Evolutionary conservation across 108 stramenopile species (phyloP), one percentile per base, ranked within the genome.

Genomic region (Cyclostephanos tholiformis): DNA sequence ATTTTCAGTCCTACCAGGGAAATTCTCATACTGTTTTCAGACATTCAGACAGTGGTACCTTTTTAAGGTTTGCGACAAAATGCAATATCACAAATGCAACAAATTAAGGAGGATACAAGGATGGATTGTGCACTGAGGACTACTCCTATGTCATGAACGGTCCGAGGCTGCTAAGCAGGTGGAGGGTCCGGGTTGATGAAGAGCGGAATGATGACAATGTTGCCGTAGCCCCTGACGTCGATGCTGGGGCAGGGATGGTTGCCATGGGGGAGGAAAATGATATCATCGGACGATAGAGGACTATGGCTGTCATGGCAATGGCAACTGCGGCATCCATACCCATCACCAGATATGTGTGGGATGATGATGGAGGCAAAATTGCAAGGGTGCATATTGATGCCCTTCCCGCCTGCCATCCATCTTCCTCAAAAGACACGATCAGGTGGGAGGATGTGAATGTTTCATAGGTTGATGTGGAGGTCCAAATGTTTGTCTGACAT

Each of bases 111-210:
- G 93, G 93, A 3, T 94, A 94, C 67, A 82, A 80, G 43, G 93
- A 94, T 82, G 93, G 93, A 36, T 68, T 94, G 25, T 63, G 74
- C 44, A 86, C 88, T 70, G 89, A 90, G 67, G 93, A 94, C 73
- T 94, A 88, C 67, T n/a, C n/a, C n/a, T n/a, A n/a, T n/a, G 75
- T 75, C 14, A 94, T 94, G 93, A 91, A 94, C 71, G 80, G 82
- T 38, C 93, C 93, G 25, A 77, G 84, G 46, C 81, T 94, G 25
- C 77, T 94, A 53, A 77, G 77, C 25, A 83, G 77, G 51, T 77
- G 77, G 29, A 88, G 90, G 19, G 53, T 77, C 14, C 44, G 58
- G 26, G 85, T 93, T 50, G 70, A n/a, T n/a, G n/a, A n/a, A n/a
- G n/a, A n/a, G n/a, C n/a, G n/a, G n/a, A n/a, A n/a, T n/a, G n/a